Conservation (phyloP, 495 filamentous ascomycete genomes). For the Trichocladium uniseriatum region DNA sequence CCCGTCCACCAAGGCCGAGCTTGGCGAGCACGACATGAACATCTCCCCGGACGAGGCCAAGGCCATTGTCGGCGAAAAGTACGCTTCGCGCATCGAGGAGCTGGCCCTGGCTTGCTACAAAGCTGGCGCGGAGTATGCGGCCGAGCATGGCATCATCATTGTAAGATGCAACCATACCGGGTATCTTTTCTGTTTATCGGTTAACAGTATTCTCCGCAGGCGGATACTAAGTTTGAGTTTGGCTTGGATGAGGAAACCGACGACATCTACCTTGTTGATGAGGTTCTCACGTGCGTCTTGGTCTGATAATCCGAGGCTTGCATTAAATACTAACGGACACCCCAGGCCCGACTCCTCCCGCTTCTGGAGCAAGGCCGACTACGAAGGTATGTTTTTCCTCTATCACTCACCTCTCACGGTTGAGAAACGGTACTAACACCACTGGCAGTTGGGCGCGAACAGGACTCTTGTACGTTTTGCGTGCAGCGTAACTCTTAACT, state of each 20-base stretch:
- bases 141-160: slow-evolving; percentile 75
- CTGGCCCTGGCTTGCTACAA: slow-evolving; percentile 67
- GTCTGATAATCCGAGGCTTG: background rate
- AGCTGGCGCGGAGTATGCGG: slow-evolving; percentile 63
- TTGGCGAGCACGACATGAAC: slow-evolving; percentile 82
- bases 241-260: slow-evolving; percentile 64
- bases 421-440: background rate
- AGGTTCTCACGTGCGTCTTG: slow-evolving; percentile 59
- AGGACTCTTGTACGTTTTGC: slow-evolving; percentile 29
- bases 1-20: slow-evolving; percentile 81
- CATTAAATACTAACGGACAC: background rate
- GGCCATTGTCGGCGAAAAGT: slow-evolving; percentile 60
- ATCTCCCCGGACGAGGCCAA: slow-evolving; percentile 66
- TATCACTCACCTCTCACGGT: too few species aligned
- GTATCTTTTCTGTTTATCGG: background rate
- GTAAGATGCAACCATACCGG: background rate
- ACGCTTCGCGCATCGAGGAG: slow-evolving; percentile 65
- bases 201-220: slow-evolving; percentile 20
- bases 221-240: slow-evolving; percentile 49
- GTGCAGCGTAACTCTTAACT: background rate
- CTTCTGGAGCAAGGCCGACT: slow-evolving; percentile 75
- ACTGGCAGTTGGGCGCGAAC: slow-evolving; percentile 49
- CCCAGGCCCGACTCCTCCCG: slow-evolving; percentile 58
- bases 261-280: slow-evolving; percentile 78
- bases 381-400: slow-evolving; percentile 32